phyloP scores from a whole-genome alignment of 2,329 filamentous ascomycete species.

The Xylaria sp. region DNA sequence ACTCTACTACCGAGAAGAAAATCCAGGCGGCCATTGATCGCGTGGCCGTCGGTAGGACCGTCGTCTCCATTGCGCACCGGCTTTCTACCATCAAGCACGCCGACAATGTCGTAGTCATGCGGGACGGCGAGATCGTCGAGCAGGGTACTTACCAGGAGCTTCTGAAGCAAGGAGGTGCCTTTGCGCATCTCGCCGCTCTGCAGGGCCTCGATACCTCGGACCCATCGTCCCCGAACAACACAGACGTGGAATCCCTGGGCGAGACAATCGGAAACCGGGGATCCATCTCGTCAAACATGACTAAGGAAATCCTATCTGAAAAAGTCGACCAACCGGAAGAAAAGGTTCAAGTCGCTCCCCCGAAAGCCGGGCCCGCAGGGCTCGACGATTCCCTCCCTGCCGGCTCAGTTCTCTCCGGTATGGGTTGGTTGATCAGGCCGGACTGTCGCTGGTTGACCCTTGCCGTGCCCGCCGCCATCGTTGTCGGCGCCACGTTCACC shows the following conservation, averaged over 20 bases:
- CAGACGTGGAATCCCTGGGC: conserved; percentile 12
- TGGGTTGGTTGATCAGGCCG: conserved; percentile 11
- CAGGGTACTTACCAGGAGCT: conserved; percentile 62
- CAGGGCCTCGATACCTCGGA: conserved; percentile 21
- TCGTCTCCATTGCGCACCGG: conserved; percentile 64
- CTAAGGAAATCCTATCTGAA: conserved; percentile 2
- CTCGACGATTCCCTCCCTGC: conserved; percentile 7
- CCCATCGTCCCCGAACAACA: conserved; percentile 6
- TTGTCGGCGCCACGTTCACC: conserved; percentile 61
- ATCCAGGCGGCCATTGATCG: conserved; percentile 54
- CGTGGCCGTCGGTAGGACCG: conserved; percentile 51
- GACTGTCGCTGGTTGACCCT: conserved; percentile 41
- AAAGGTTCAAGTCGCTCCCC: neutral
- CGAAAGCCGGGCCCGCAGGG: neutral
- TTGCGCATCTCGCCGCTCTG: conserved; percentile 46
- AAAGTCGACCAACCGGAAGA: neutral
- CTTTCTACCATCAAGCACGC: conserved; percentile 60
- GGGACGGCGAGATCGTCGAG: conserved; percentile 59
- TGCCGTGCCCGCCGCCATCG: conserved; percentile 52
- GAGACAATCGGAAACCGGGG: conserved; percentile 5
- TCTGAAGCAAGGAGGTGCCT: conserved; percentile 45
- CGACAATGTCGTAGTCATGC: conserved; percentile 65
- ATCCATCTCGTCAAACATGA: neutral
- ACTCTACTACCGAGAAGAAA: conserved; percentile 58
- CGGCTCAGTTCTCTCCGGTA: conserved; percentile 6